Evolutionary conservation across 495 filamentous ascomycete species (phyloP).

Genomic region (Tuber umbilicatum): DNA sequence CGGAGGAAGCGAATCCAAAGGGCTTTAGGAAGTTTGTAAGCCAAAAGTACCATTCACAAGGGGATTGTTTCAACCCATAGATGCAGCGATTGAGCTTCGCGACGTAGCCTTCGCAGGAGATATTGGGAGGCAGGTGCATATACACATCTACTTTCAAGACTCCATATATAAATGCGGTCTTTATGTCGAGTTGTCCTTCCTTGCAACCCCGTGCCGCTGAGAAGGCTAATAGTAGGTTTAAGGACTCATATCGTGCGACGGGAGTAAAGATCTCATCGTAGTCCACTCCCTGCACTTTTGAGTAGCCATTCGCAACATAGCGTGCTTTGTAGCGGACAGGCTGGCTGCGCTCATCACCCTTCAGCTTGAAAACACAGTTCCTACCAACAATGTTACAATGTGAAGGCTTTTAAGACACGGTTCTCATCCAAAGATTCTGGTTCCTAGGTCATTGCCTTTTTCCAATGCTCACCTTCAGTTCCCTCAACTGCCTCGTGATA

Average conservation of each 20-base stretch:
- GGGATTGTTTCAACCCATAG: no score
- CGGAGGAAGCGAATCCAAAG: slow-evolving; percentile 10
- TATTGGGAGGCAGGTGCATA: no score
- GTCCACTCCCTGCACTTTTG: slow-evolving; percentile 35
- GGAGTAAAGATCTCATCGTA: slow-evolving; percentile 9
- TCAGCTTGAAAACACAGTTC: slow-evolving; percentile 38
- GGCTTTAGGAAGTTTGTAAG: slow-evolving; percentile 18
- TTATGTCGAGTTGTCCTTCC: background rate
- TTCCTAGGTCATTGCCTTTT: slow-evolving; percentile 4
- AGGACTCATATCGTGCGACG: no score
- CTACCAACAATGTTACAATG: slow-evolving; percentile 20
- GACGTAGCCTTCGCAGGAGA: no score
- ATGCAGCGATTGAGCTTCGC: no score
- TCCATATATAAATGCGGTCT: slow-evolving; percentile 27
- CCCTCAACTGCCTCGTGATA: background rate
- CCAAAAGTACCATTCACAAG: no score
- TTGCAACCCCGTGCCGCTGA: no score
- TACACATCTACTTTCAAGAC: slow-evolving; percentile 16
- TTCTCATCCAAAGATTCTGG: background rate
- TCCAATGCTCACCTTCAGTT: slow-evolving; percentile 8
- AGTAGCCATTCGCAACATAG: slow-evolving; percentile 34
- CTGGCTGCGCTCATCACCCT: slow-evolving; percentile 12
- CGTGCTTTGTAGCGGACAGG: slow-evolving; percentile 33
- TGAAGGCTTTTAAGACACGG: background rate
- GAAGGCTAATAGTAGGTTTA: no score